phyloP scores from a whole-genome alignment of 2,329 filamentous ascomycete species.

The Fusarium sp. region DNA sequence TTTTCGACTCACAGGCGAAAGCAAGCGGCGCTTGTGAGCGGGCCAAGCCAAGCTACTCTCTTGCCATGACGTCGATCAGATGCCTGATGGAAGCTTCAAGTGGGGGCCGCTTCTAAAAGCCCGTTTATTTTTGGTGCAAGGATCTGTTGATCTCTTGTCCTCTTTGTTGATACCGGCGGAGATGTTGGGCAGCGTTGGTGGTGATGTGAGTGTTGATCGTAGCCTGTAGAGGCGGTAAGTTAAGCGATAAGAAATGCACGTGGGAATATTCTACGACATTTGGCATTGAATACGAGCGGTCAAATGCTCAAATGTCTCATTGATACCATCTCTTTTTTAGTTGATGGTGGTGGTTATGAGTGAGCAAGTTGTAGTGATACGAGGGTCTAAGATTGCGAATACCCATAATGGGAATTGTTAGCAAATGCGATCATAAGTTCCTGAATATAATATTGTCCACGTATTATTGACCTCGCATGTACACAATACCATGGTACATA shows the following conservation, averaged over 20 bases:
- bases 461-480: background rate
- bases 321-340: background rate
- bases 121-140: slow-evolving; percentile 18
- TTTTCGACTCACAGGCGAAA: slow-evolving; percentile 2
- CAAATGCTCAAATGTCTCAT: background rate
- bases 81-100: slow-evolving; percentile 20
- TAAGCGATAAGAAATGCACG: slow-evolving; percentile 9
- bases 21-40: slow-evolving; percentile 23
- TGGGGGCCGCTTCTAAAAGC: slow-evolving; percentile 20
- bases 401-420: slow-evolving; percentile 8
- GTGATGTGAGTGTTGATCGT: slow-evolving; percentile 25
- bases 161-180: slow-evolving; percentile 6
- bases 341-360: background rate
- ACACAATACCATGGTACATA: background rate
- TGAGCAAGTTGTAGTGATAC: background rate
- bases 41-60: slow-evolving; percentile 9
- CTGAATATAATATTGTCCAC: background rate
- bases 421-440: slow-evolving; percentile 7
- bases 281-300: background rate
- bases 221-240: slow-evolving; percentile 1
- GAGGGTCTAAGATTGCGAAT: slow-evolving; percentile 11
- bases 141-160: slow-evolving; percentile 1
- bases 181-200: slow-evolving; percentile 5
- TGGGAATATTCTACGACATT: slow-evolving; percentile 10
- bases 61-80: slow-evolving; percentile 39